Base-by-base conservation (phyloP, 192 early-diverging fungal genomes). In the Irineochytrium annulatum region DNA sequence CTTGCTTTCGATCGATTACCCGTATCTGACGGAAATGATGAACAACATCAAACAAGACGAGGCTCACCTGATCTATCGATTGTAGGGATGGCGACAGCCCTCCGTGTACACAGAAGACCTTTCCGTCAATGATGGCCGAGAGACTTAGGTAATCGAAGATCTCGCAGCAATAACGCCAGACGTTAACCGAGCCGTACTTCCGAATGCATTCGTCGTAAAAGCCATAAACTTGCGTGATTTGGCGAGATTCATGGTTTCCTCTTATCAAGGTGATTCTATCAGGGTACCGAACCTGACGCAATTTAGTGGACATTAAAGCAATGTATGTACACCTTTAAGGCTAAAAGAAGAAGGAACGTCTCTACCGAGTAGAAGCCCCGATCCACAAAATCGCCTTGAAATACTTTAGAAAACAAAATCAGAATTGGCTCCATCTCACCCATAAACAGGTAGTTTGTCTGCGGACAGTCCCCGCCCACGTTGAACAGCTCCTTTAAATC, bases 401-500 rank as follows among this genome's bases (percentile, higher is more conserved):
- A 13, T 13, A n/a, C 28, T 0, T 6, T 8, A 46, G 22, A 32
- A n/a, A 31, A 27, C 28, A 16, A 1, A 53, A 17, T 14, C 34
- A 11, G 45, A 37, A 16, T n/a, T 17, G 13, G 24, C n/a, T 55
- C 27, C 17, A 34, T 20, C 29, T 8, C 29, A 75, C 79, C 95
- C 92, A 99, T 93, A 70, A 99, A 99, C 30, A 99, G 80, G 64
- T 98, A 99, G 74, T 97, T 96, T 57, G 94, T 98, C 64, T 96
- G 86, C 4, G 97, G 95, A 39, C 90, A 89, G 59, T 94, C 87
- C 65, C 97, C 97, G 49, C 97, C 95, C 59, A 96, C 95, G 56
- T 49, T 52, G 76, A 98, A 95, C 26, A 99, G 87, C 75, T 97
- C 94, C 65, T 94, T 89, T 43, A 98, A 78, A 70, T 97, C 97